phyloP scores from a whole-genome alignment of 352 stramenopile genomes.

The Phytophthora agathidicida region DNA sequence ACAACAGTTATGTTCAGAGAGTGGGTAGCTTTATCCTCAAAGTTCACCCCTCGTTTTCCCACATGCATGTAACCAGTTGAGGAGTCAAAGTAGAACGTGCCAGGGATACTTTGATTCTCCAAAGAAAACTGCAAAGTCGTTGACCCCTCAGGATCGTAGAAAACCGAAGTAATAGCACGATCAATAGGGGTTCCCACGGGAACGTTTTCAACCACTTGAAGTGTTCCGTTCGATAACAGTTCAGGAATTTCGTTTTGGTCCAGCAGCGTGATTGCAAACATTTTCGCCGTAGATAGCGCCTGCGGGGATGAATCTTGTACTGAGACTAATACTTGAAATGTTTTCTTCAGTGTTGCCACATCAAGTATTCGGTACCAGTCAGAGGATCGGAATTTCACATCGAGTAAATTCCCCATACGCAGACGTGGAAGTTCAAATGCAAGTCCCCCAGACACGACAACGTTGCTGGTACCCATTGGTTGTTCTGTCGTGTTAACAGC shows the following conservation, averaged over 20 bases:
- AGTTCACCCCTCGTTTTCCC: constrained; percentile 38
- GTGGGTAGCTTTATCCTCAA: constrained; percentile 28
- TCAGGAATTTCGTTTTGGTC: constrained; percentile 28
- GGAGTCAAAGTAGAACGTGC: constrained; percentile 57
- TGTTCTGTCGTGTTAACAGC: constrained; percentile 9
- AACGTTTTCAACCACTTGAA: constrained; percentile 26
- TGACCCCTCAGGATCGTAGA: constrained; percentile 30
- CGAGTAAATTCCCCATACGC: constrained; percentile 13
- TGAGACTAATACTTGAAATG: constrained; percentile 35
- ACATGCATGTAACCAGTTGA: constrained; percentile 38
- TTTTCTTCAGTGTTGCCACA: constrained; percentile 41
- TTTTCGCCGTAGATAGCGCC: constrained; percentile 18
- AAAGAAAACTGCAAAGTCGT: constrained; percentile 30
- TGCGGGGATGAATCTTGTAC: constrained; percentile 47
- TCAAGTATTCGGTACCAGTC: constrained; percentile 44
- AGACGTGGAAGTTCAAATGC: constrained; percentile 23
- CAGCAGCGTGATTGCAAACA: constrained; percentile 19
- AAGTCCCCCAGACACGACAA: constrained; percentile 6
- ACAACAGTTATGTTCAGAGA: constrained; percentile 14
- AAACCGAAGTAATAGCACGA: constrained; percentile 7
- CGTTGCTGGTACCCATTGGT: not conserved
- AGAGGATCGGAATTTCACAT: constrained; percentile 33
- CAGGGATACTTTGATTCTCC: constrained; percentile 36
- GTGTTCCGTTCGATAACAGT: not conserved
- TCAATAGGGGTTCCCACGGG: constrained; percentile 8